Evolutionary conservation across 176 grass and related monocot genomes (phyloP), one percentile per base, ranked within the genome.

Genomic region (Juncus inflexus): DNA sequence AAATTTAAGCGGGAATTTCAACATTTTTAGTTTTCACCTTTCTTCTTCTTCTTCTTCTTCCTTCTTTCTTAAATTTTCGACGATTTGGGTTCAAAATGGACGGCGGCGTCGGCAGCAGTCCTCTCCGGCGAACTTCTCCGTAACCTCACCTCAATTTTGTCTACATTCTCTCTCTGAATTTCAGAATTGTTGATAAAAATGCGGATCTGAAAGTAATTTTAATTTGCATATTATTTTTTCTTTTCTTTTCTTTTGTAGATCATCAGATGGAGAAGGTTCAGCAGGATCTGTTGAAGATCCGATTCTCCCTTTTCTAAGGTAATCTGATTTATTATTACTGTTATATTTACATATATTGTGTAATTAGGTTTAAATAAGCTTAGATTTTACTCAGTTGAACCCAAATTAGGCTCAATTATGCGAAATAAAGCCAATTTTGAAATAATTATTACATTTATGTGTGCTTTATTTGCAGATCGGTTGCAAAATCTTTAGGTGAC

Each of bases 251-350:
- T 57, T 6, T 43, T 66, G 61, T 14, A 69, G 63, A 59, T 55
- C 58, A n/a, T 68, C 58, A 2, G 40, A 38, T 14, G 58, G 13
- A 35, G 35, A 47, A 7, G 38, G 12, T 3, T 49, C 4, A 2
- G n/a, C 74, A 8, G 7, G 39, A 12, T 38, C 62, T 42, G 11
- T 72, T 11, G 16, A 42, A 50, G 94, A 99, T 76, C 85, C 88
- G 35, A 84, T 99, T 63, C 80, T 81, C 54, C 88, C 88, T 0
- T 83, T 76, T 74, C 80, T 92, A 52, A 69, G 88, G 94, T 92
- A 74, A 13, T 54, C 45, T 19, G 35, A 36, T 35, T 39, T 1
- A n/a, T 47, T 47, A 9, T 9, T 6, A 47, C 43, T 47, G 43
- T 6, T 47, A 28, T 47, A 47, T 47, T 47, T 47, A 9, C 19